Base-by-base conservation (phyloP, 73 alveolate species). In the Paramecium biaurelia region DNA sequence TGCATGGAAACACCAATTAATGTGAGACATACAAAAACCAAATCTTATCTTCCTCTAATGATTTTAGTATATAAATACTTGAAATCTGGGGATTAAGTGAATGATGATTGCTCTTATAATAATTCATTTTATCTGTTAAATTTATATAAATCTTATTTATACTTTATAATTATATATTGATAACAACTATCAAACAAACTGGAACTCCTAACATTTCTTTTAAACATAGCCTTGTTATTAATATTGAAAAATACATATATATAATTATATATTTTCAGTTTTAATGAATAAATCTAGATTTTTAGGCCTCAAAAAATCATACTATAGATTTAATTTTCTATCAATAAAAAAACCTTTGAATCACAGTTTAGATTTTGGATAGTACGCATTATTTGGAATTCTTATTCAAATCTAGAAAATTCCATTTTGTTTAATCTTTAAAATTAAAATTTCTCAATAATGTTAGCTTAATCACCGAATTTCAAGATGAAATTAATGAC, bases 11-110 rank as follows among this genome's bases (percentile, higher is more conserved):
- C 45, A 70, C 94, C 4, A 70, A 89, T 26, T 12, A 42, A 70
- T 89, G 94, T 72, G 94, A 89, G 18, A 89, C 94, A 4, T 89
- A 57, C 76, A 82, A 89, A 43, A 89, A 89, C 21, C 70, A 26
- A 38, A 32, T 42, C 9, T 42, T 79, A 26, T 15, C 90, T 10
- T 12, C 5, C n/a, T 8, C 70, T 24, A 47, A 47, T 9, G 90
- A 79, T 79, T 79, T 42, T 79, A 45, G 74, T 24, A 45, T 79
- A 37, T 24, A 38, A 14, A 41, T 79, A 79, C 30, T 79, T 18
- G 90, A 79, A 79, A 79, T 79, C 42, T 79, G 90, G 90, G 74
- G 76, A 43, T 43, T 79, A 34, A 79, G 90, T 79, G 90, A 79
- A 41, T 79, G 90, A 79, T 42, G 12, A 53, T 53, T 53, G 68